Evolutionary conservation across 176 grass and related monocot genomes (phyloP), one percentile per base, ranked within the genome.

Genomic region (Olyra latifolia): DNA sequence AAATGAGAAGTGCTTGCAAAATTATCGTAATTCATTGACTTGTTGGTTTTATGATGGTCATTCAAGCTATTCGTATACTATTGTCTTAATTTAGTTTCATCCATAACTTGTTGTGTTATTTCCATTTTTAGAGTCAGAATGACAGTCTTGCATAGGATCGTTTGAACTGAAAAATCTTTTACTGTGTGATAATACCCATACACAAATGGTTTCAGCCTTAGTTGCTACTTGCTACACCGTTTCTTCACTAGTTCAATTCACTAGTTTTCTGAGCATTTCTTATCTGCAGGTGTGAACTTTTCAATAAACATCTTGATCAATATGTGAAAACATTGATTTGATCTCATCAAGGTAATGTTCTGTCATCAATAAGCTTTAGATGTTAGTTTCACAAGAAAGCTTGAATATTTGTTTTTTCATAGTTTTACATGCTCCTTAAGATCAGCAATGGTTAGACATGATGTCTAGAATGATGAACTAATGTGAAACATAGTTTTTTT

Each of bases 271-370:
- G 20, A 76, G 24, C 55, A 67, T 54, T 1, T 74, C 56, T 47
- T 60, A 27, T 78, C 44, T 84, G 47, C 82, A 93, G 91, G 75
- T 93, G 87, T 77, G 91, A 89, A 39, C 87, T 93, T 63, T 93
- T 93, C 83, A 93, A 78, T 66, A 93, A 93, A 71, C 87, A 93
- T 77, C 91, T 89, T 3, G 91, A 93, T 84, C 87, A 84, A 65
- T 93, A 93, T 62, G 87, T 84, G 60, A 93, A 82, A 80, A 93
- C 84, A 61, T 84, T 89, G 72, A 93, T 93, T 78, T 93, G 74
- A 86, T 65, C 48, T 38, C 42, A 23, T 32, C 3, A 41, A 81
- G 84, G 83, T 84, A 89, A 50, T 19, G 2, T 55, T 63, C 28
- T 67, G 9, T 57, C 8, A 5, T 29, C 69, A 46, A 73, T 25